phyloP scores from a whole-genome alignment of 2,329 filamentous ascomycete genomes.

The Colletotrichum cuscutae region DNA sequence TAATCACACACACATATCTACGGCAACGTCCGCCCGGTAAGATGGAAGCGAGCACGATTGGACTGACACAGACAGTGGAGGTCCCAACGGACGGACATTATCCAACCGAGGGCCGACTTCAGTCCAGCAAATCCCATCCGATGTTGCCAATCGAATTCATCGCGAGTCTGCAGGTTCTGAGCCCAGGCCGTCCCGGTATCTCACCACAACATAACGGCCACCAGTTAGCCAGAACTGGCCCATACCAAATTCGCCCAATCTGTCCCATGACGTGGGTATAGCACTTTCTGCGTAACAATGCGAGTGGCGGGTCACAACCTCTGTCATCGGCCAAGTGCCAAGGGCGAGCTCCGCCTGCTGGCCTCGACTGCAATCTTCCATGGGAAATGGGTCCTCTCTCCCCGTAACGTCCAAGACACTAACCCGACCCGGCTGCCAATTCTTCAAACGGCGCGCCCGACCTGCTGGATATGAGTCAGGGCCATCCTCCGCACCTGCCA shows the following conservation, averaged over 20 bases:
- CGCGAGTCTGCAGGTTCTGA: slow-evolving; percentile 6
- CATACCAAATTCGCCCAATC: neutral
- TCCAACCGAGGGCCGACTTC: neutral
- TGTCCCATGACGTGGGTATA: slow-evolving; percentile 32
- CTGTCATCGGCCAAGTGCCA: neutral
- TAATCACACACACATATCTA: neutral
- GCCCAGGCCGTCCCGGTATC: slow-evolving; percentile 13
- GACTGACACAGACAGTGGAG: neutral
- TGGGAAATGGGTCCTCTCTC: neutral
- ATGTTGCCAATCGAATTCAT: slow-evolving; percentile 10
- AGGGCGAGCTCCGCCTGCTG: slow-evolving; percentile 10
- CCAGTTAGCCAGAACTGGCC: slow-evolving; percentile 1
- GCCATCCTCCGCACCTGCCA: slow-evolving; percentile 1
- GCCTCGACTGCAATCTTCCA: neutral
- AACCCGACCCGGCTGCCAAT: slow-evolving; percentile 13
- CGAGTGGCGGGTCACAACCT: slow-evolving; percentile 25
- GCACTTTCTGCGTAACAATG: slow-evolving; percentile 27
- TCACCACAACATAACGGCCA: neutral
- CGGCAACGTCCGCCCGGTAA: neutral
- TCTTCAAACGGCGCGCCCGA: slow-evolving; percentile 30
- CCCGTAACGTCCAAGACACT: neutral
- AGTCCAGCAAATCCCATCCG: slow-evolving; percentile 4
- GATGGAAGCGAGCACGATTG: neutral
- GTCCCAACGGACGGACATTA: slow-evolving; percentile 10
- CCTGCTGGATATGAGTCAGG: slow-evolving; percentile 22